Evolutionary conservation across 805 yeast species (phyloP).

Genomic region (Kodamaea nitidulidarum): DNA sequence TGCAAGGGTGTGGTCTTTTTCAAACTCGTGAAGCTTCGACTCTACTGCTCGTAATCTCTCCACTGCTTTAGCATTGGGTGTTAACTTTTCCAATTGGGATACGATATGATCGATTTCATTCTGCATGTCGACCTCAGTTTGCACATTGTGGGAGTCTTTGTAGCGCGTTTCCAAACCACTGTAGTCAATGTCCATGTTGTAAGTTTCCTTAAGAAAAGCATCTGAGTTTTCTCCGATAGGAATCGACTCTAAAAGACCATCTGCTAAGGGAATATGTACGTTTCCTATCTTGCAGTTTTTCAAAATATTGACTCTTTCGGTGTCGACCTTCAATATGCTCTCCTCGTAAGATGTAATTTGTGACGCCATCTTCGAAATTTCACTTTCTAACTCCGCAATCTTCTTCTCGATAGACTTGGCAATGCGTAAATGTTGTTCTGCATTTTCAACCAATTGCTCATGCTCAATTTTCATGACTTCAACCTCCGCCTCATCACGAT

Average conservation of each 20-base stretch:
- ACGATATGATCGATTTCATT: conserved; percentile 30
- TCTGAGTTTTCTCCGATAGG: conserved; percentile 55
- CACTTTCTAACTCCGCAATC: conserved; percentile 36
- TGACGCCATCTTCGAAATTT: conserved; percentile 27
- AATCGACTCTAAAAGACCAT: conserved; percentile 57
- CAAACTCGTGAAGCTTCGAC: conserved; percentile 53
- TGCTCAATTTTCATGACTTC: conserved; percentile 23
- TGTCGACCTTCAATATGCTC: conserved; percentile 46
- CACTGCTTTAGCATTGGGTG: conserved; percentile 80
- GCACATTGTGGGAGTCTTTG: conserved; percentile 37
- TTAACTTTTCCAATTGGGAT: conserved; percentile 44
- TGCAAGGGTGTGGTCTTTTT: conserved; percentile 58
- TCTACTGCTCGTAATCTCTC: conserved; percentile 73
- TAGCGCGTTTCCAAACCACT: conserved; percentile 40
- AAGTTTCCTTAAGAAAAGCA: conserved; percentile 33
- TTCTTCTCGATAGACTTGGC: conserved; percentile 29
- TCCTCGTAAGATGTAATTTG: conserved; percentile 45
- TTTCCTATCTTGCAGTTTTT: conserved; percentile 74
- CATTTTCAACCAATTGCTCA: conserved; percentile 6
- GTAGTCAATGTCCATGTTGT: conserved; percentile 56
- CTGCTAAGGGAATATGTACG: conserved; percentile 55
- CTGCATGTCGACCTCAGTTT: conserved; percentile 35
- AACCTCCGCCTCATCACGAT: conserved; percentile 25
- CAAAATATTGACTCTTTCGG: conserved; percentile 56
- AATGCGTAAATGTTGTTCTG: conserved; percentile 20